Evolutionary conservation across 495 filamentous ascomycete species (phyloP), one percentile per base, ranked within the genome.

Genomic region (Friedmanniomyces simplex): DNA sequence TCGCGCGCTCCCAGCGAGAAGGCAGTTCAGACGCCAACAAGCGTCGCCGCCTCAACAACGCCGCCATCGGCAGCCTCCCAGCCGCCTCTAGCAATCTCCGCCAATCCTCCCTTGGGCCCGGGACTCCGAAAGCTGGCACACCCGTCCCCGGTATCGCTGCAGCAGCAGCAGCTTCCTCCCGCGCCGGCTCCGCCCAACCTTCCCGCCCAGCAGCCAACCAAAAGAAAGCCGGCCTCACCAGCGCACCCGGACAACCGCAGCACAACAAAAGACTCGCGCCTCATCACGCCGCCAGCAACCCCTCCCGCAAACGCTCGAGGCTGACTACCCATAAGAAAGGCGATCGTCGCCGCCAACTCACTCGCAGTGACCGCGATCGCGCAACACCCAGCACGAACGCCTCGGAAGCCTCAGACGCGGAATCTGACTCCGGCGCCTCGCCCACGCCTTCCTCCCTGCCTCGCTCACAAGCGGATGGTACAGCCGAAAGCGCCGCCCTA

Each of bases 91-190:
- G 88, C 47, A 82, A 79, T 30, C 78, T 95, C 3, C 82, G 90
- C 0, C 89, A 95, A 68, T 81, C 86, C 0, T 95, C 89, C 1
- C 70, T 91, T 5, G 88, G 89, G 2, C 90, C 88, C 0, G 86
- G 86, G 8, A 95, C 89, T 2, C 89, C 90, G n/a, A 93, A 93
- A 70, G 78, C 79, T 1, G 81, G 79, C 0, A 85, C 86, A 14
- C 84, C 85, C 6, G 57, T 14, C 37, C 88, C 90, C n/a, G 90
- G 89, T 68, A 78, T 20, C 39, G 13, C 39, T 5, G 39, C 4
- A 43, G 89, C 89, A 69, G 77, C 78, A 2, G 79, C 79, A 0
- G 83, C 84, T 13, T 68, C 70, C 1, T 74, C 73, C 48, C 78
- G 87, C 28, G 85, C 83, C 1, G 87, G 87, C 26, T 89, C 86